Percentiles rank a stretch among this genome's conserved stretches.
Evolutionary conservation across 1,284 basidiomycete species (phyloP).

Genomic region (Dichomitus squalens): DNA sequence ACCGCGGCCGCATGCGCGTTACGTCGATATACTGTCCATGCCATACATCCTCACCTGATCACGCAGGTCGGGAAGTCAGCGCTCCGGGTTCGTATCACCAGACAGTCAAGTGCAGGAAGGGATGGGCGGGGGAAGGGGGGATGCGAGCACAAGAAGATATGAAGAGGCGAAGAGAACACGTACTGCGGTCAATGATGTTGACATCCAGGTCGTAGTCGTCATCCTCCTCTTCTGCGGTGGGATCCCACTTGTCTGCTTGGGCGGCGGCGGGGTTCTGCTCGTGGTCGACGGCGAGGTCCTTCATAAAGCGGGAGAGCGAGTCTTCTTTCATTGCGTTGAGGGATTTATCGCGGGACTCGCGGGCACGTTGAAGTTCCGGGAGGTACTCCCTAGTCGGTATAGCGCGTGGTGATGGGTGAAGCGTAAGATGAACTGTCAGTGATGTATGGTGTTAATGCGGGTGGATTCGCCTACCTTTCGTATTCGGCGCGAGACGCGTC

Average conservation of each 20-base stretch:
- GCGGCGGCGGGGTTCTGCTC: conserved; percentile 56
- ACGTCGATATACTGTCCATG: conserved; percentile 73
- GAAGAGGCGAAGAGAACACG: conserved; percentile 32
- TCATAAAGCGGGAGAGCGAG: conserved; percentile 82
- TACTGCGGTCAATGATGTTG: conserved; percentile 71
- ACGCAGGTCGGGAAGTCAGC: conserved; percentile 8
- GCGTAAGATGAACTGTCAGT: not conserved
- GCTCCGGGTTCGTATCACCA: not conserved
- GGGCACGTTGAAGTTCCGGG: conserved; percentile 83
- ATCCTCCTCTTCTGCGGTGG: conserved; percentile 53
- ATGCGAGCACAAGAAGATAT: not conserved
- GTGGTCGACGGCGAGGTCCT: conserved; percentile 80
- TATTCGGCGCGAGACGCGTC: conserved; percentile 89
- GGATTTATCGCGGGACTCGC: conserved; percentile 59
- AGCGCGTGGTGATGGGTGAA: not conserved
- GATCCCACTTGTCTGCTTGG: conserved; percentile 59
- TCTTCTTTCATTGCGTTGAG: conserved; percentile 75
- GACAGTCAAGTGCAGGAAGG: not conserved
- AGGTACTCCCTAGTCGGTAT: conserved; percentile 76
- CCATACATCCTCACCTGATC: conserved; percentile 62
- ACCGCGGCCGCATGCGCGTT: conserved; percentile 52
- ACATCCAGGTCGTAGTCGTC: conserved; percentile 58
- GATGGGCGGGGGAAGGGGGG: not conserved
- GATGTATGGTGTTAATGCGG: not conserved
- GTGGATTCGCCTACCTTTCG: conserved; percentile 60